Evolutionary conservation across 2,329 filamentous ascomycete genomes (phyloP).

Genomic region (Pseudodiploospora longispora): DNA sequence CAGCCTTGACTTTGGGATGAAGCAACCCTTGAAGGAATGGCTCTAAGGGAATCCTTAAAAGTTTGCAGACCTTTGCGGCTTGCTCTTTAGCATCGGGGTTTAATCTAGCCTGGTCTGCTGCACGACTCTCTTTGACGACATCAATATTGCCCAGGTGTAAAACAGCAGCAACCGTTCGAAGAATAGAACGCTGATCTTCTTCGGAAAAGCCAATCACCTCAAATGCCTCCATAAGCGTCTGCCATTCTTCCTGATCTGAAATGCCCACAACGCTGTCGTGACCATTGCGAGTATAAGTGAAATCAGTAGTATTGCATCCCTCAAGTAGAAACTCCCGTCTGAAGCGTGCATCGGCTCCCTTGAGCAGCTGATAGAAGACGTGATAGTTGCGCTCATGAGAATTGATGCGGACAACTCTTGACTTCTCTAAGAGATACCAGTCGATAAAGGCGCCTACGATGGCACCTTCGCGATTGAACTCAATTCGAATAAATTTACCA

Average conservation of each 20-base stretch:
- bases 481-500: conserved; percentile 97
- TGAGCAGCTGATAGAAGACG: conserved; percentile 90
- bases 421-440: conserved; percentile 97
- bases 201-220: conserved; percentile 87
- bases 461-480: conserved; percentile 79
- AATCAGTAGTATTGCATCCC: conserved; percentile 71
- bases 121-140: conserved; percentile 82
- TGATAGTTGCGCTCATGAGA: conserved; percentile 90
- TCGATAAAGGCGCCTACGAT: conserved; percentile 96
- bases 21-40: conserved; percentile 82
- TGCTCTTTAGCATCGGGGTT: conserved; percentile 66
- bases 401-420: conserved; percentile 87
- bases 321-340: conserved; percentile 71
- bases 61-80: conserved; percentile 68
- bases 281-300: conserved; percentile 83
- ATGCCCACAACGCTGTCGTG: conserved; percentile 88
- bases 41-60: conserved; percentile 78
- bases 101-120: conserved; percentile 82
- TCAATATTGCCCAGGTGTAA: conserved; percentile 88
- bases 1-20: conserved; percentile 90
- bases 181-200: conserved; percentile 72
- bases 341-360: conserved; percentile 66
- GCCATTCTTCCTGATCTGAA: conserved; percentile 88
- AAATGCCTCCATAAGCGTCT: conserved; percentile 83
- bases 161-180: conserved; percentile 83